Evolutionary conservation across 2,329 filamentous ascomycete genomes (phyloP).

Genomic region (Beauveria australis): DNA sequence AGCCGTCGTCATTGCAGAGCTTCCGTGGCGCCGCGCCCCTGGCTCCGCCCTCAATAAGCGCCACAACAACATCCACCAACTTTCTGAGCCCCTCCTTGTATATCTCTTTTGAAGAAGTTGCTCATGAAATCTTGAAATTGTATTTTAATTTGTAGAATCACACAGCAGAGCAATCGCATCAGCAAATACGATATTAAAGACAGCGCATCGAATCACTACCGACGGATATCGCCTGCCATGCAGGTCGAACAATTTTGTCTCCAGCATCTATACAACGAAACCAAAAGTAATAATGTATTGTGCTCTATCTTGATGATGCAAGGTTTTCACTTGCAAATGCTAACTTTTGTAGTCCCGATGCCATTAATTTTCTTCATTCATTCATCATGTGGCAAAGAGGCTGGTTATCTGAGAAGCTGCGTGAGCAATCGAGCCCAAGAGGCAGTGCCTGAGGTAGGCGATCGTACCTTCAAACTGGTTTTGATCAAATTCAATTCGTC

Average conservation of each 20-base stretch:
- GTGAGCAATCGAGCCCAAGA: neutral
- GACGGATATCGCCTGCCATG: neutral
- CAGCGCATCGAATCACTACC: neutral
- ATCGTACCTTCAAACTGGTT: conserved; percentile 10
- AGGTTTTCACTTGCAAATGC: neutral
- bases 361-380: conserved; percentile 1
- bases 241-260: neutral
- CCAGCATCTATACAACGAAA: neutral
- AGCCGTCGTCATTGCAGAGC: neutral
- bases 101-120: neutral
- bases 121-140: too few species aligned
- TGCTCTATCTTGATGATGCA: conserved; percentile 9
- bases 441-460: neutral
- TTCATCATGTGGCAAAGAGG: conserved; percentile 10
- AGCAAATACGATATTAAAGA: neutral
- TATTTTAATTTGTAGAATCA: too few species aligned
- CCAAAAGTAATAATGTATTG: conserved; percentile 7
- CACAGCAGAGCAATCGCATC: neutral
- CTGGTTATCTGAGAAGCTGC: conserved; percentile 1
- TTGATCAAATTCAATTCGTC: conserved; percentile 43
- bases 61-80: neutral
- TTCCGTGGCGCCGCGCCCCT: neutral
- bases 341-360: conserved; percentile 9
- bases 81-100: neutral
- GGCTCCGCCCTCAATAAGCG: neutral